Evolutionary conservation across 495 filamentous ascomycete species (phyloP).

Genomic region (Podospora comata): DNA sequence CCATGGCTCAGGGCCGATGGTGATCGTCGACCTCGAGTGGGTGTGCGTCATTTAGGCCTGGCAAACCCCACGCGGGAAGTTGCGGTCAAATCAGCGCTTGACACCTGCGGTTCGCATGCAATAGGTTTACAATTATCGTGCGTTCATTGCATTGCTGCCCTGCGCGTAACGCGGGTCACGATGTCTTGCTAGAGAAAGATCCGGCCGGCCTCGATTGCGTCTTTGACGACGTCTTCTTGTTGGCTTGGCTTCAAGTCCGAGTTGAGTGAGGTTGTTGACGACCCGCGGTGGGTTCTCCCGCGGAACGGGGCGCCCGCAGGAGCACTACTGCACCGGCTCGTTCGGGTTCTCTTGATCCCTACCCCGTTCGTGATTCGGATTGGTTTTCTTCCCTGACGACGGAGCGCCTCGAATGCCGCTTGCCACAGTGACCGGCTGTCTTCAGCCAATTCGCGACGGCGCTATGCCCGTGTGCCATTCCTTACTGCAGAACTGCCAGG

Average conservation of each 20-base stretch:
- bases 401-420: constrained; percentile 6
- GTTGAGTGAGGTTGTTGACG: not conserved
- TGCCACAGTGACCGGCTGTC: not conserved
- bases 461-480: constrained; percentile 24
- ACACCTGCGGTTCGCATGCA: constrained; percentile 4
- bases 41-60: constrained; percentile 5
- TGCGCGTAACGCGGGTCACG: not conserved
- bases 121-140: not conserved
- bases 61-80: not conserved
- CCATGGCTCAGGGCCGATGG: not conserved
- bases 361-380: not conserved
- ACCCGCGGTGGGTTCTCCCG: not conserved
- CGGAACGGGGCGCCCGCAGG: constrained; percentile 30
- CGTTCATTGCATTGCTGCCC: not conserved
- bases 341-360: not conserved
- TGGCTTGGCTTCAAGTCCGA: not conserved
- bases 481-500: constrained; percentile 13
- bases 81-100: constrained; percentile 22
- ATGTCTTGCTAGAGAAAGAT: not conserved
- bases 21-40: not conserved
- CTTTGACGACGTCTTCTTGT: no score
- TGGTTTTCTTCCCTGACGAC: not conserved
- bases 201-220: no score
- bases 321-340: constrained; percentile 29
- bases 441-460: not conserved